Evolutionary conservation across 1,139 yeast species (phyloP).

Genomic region (Casaregolazyma suthepensis): DNA sequence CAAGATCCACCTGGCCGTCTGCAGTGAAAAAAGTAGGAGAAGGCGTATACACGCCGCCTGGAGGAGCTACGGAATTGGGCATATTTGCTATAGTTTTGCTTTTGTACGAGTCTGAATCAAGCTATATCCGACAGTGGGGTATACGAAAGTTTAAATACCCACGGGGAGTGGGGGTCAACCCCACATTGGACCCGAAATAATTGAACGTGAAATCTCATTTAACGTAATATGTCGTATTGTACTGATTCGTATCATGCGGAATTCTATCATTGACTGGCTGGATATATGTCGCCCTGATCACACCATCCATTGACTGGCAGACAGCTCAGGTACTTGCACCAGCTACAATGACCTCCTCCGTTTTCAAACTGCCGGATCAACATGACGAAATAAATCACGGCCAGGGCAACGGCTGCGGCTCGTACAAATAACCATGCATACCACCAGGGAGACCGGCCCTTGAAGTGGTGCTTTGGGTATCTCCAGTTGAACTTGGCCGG

Average conservation of each 20-base stretch:
- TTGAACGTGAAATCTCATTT: not conserved
- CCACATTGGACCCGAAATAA: not conserved
- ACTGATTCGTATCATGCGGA: not conserved
- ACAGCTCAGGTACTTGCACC: slow-evolving; percentile 74
- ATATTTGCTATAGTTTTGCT: not conserved
- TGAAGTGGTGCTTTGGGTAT: slow-evolving; percentile 20
- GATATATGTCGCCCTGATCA: slow-evolving; percentile 46
- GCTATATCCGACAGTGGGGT: not conserved
- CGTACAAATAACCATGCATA: slow-evolving; percentile 50
- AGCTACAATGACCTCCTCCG: slow-evolving; percentile 47
- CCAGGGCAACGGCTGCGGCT: slow-evolving; percentile 41
- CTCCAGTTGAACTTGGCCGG: slow-evolving; percentile 24
- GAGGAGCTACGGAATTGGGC: slow-evolving; percentile 15
- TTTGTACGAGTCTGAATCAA: not conserved
- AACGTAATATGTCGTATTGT: not conserved
- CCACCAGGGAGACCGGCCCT: slow-evolving; percentile 39
- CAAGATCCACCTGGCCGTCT: slow-evolving; percentile 33
- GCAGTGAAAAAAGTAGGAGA: slow-evolving; percentile 46
- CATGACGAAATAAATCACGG: slow-evolving; percentile 47
- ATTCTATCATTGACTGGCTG: not conserved
- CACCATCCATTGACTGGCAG: slow-evolving; percentile 73
- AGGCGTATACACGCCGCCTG: slow-evolving; percentile 43
- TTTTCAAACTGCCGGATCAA: slow-evolving; percentile 46
- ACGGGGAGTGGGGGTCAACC: not conserved
- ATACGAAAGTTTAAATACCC: not conserved